Conservation (phyloP, 2,329 filamentous ascomycete genomes). For the Aspergillus pseudoglaucus region DNA sequence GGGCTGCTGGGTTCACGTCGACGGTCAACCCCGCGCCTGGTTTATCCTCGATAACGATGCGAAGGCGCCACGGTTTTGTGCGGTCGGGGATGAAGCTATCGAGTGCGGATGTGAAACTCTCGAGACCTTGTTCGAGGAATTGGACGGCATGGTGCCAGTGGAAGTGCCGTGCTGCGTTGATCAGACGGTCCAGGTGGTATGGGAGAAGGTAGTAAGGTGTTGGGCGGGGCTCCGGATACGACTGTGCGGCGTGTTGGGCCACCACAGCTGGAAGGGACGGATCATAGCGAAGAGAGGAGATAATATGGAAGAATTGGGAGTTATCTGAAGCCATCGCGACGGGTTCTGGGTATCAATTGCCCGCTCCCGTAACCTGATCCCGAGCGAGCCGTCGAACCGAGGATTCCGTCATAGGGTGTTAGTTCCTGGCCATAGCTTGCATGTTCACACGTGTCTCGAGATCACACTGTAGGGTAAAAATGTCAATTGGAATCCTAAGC, state of each 20-base stretch:
- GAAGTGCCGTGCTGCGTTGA: slow-evolving; percentile 51
- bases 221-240: slow-evolving; percentile 31
- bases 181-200: slow-evolving; percentile 70
- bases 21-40: slow-evolving; percentile 22
- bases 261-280: slow-evolving; percentile 42
- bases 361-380: too few species aligned
- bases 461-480: not conserved
- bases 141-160: slow-evolving; percentile 35
- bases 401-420: slow-evolving; percentile 15
- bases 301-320: slow-evolving; percentile 49
- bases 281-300: slow-evolving; percentile 69
- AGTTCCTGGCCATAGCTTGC: not conserved
- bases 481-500: not conserved
- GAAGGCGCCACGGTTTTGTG: slow-evolving; percentile 32
- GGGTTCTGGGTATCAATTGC: not conserved
- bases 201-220: slow-evolving; percentile 73
- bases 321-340: slow-evolving; percentile 10
- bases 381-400: not conserved
- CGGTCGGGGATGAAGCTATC: slow-evolving; percentile 27
- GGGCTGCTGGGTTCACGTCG: slow-evolving; percentile 24
- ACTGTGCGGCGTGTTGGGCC: slow-evolving; percentile 20
- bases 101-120: slow-evolving; percentile 10
- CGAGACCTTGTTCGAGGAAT: slow-evolving; percentile 26
- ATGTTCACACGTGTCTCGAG: too few species aligned
- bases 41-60: slow-evolving; percentile 24